Base-by-base conservation (phyloP, 2,329 filamentous ascomycete species). In the Paraphaeosphaeria sporulosa region DNA sequence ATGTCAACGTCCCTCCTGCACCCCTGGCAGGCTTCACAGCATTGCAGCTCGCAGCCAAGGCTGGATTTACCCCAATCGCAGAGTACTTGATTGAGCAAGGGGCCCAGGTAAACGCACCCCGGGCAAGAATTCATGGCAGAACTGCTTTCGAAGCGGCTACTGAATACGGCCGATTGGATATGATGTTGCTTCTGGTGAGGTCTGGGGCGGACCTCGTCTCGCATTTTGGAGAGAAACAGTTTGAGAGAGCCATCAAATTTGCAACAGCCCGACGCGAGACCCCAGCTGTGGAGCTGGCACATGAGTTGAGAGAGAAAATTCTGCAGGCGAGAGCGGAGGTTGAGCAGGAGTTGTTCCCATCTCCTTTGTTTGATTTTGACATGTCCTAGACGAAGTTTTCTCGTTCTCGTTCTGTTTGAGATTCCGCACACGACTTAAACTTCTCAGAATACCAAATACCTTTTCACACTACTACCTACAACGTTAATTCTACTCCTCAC, bases 81-180 rank as follows among this genome's bases (percentile, higher is more conserved):
- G 49, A 52, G 23, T 17, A 47, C 3, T 50, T 59, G 7, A 13
- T 46, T 4, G 25, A 59, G 15, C 8, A 48, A 4, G 38, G 32
- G 13, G 49, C 57, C 4, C n/a, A 40, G 15, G n/a, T 54, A 1
- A 54, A 59, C 30, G 36, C 23, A 32, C 36, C 30, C 5, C 27
- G 47, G 25, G 50, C 49, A 4, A 34, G 40, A 34, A 44, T 50
- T 10, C 23, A 38, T 19, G 57, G 57, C 7, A 34, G 57, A 40
- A 59, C 57, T 21, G 57, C 49, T 12, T 54, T 59, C 21, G 57
- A 59, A 34, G 47, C 48, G 13, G 56, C 56, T 17, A 48, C 56
- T 32, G 57, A 59, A 30, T 40, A 15, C 32, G 49, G 57, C 2
- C 57, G 30, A 9, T 19, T 59, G 30, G 57, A 59, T 42, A 42